Base-by-base conservation (phyloP, 139 green algal species). In the Volvox africanus region DNA sequence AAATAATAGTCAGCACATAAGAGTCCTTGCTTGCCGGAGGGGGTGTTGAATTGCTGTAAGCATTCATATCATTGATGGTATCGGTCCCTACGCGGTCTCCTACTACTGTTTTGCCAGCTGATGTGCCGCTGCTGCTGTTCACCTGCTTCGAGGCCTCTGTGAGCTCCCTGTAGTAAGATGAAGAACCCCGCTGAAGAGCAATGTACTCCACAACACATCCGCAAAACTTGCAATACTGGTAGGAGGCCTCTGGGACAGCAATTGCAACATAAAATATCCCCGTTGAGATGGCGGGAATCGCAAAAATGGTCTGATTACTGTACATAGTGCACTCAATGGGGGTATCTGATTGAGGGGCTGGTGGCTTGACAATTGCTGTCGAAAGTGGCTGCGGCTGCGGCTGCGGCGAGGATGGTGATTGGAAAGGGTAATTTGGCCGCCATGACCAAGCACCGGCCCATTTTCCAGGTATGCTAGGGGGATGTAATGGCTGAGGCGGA, bases 241-340 rank as follows among this genome's bases (percentile, higher is more conserved):
- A 16, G 1, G 61, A 18, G 16, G n/a, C 50, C 30, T 33, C n/a
- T 61, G 61, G 61, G 24, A 77, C n/a, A 1, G 30, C n/a, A 2
- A 87, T 32, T 33, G 61, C 81, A n/a, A 87, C 75, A 33, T 87
- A 87, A 21, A 87, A 84, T 0, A 50, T 22, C 12, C 78, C 78
- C 14, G 12, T 24, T 21, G 78, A 67, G 1, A 50, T 68, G 12
- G 17, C 13, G 5, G 78, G 37, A 6, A 84, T 0, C 2, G 78
- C 37, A 20, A 84, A 84, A 50, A 44, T 68, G 19, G 37, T 36
- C 50, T 84, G 78, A 50, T 1, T 32, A 33, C 21, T 32, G 36
- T 33, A 83, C 17, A 32, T 37, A 26, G 2, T 12, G 33, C 21
- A 28, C 78, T 22, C 76, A 5, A 36, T 35, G 2, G 24, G n/a